phyloP scores from a whole-genome alignment of 768 basidiomycete genomes.

The Auriscalpium orientale region DNA sequence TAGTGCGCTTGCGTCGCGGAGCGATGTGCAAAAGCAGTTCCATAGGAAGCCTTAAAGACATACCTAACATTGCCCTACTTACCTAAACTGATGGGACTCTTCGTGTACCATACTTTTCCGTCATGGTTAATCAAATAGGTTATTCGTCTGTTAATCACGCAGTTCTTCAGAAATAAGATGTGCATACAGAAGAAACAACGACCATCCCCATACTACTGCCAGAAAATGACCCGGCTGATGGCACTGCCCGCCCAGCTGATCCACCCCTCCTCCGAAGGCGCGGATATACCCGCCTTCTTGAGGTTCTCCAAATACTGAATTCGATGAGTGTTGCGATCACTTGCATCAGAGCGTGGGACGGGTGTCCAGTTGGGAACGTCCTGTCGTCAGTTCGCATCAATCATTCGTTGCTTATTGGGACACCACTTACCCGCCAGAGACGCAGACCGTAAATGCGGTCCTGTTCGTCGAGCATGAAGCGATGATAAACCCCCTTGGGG shows the following conservation, averaged over 20 bases:
- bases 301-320: conserved; percentile 50
- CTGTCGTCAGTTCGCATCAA: conserved; percentile 28
- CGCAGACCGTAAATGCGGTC: conserved; percentile 71
- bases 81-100: too few relatives aligned
- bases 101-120: too few relatives aligned
- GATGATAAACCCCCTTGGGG: conserved; percentile 88
- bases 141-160: too few relatives aligned
- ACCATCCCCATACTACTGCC: too few relatives aligned
- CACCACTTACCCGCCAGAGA: conserved; percentile 64
- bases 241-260: too few relatives aligned
- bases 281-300: neutral
- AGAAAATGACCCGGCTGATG: too few relatives aligned
- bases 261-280: too few relatives aligned
- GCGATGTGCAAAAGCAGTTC: neutral
- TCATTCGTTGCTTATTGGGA: neutral
- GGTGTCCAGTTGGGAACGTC: conserved; percentile 93
- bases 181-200: too few relatives aligned
- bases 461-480: conserved; percentile 77
- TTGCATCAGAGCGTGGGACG: conserved; percentile 51
- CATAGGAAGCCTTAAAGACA: neutral
- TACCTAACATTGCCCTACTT: too few relatives aligned
- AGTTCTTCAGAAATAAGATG: too few relatives aligned
- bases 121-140: too few relatives aligned
- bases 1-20: neutral
- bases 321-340: conserved; percentile 59